phyloP scores from a whole-genome alignment of 1,139 yeast species.

The Candida tetrigidarum region DNA sequence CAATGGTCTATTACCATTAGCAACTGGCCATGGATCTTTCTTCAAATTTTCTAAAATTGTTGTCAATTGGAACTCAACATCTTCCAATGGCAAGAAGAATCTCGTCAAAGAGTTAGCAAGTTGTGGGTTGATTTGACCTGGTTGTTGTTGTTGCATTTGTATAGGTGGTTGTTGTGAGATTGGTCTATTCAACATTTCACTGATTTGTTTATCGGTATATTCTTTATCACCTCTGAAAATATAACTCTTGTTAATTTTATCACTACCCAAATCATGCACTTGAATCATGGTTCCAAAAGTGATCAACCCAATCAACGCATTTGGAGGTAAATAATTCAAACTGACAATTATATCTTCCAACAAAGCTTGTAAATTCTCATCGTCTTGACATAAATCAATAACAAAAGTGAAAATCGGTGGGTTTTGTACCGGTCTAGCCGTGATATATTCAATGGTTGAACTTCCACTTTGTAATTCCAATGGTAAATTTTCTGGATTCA shows the following conservation, averaged over 20 bases:
- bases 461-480: constrained; percentile 77
- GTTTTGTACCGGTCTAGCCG: constrained; percentile 83
- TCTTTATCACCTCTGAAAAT: constrained; percentile 95
- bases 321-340: constrained; percentile 85
- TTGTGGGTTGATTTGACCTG: constrained; percentile 21
- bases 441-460: constrained; percentile 91
- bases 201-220: constrained; percentile 74
- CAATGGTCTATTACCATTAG: constrained; percentile 84
- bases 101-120: constrained; percentile 60
- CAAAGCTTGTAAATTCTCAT: constrained; percentile 86
- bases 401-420: constrained; percentile 96
- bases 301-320: constrained; percentile 88
- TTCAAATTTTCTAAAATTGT: constrained; percentile 78
- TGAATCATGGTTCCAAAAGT: constrained; percentile 96
- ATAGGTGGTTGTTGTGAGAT: constrained; percentile 28
- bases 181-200: constrained; percentile 70
- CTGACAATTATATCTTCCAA: constrained; percentile 86
- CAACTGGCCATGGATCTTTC: constrained; percentile 92
- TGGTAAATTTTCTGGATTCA: constrained; percentile 84
- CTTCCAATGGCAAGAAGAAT: constrained; percentile 84
- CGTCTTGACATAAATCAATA: constrained; percentile 94
- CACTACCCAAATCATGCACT: constrained; percentile 88
- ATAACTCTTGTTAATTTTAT: constrained; percentile 76
- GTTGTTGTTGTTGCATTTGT: constrained; percentile 32
- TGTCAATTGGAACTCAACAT: constrained; percentile 86